phyloP scores from a whole-genome alignment of 352 stramenopile genomes.

The Phytophthora cryptogea region DNA sequence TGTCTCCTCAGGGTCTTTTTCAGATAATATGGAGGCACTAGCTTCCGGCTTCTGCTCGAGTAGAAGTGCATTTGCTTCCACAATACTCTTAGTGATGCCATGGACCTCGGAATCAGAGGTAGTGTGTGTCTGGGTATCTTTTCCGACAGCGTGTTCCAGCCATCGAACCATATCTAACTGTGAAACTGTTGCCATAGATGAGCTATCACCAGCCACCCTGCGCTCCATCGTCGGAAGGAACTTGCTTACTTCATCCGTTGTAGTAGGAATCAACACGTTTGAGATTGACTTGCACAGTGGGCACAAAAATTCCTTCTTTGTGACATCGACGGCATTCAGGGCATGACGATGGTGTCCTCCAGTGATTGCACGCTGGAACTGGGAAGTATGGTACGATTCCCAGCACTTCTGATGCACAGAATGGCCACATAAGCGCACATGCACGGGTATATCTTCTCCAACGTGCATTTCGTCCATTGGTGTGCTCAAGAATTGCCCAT shows the following conservation, averaged over 20 bases:
- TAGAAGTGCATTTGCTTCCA: conserved; percentile 25
- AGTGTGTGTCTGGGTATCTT: conserved; percentile 4
- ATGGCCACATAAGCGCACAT: conserved; percentile 92
- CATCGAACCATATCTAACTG: conserved; percentile 50
- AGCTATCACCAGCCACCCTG: conserved; percentile 22
- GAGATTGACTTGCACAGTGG: conserved; percentile 97
- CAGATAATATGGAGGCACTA: conserved; percentile 9
- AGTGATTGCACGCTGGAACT: conserved; percentile 93
- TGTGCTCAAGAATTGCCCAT: conserved; percentile 63
- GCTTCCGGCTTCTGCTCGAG: conserved; percentile 42
- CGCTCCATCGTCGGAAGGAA: conserved; percentile 34
- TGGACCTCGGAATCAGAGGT: conserved; percentile 2
- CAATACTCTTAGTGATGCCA: conserved; percentile 18
- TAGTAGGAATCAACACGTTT: conserved; percentile 94
- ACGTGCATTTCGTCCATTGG: conserved; percentile 89
- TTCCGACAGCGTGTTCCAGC: conserved; percentile 44
- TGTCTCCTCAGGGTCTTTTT: conserved; percentile 22
- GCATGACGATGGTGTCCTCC: conserved; percentile 93
- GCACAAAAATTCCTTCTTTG: conserved; percentile 97
- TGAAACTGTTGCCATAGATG: conserved; percentile 18
- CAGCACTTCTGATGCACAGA: conserved; percentile 95
- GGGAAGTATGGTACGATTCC: conserved; percentile 94
- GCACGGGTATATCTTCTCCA: conserved; percentile 78
- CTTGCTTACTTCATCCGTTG: conserved; percentile 55
- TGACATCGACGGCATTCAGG: conserved; percentile 94